Evolutionary conservation across 2,329 filamentous ascomycete species (phyloP), one percentile per base, ranked within the genome.

Genomic region (Thyridium curvatum): DNA sequence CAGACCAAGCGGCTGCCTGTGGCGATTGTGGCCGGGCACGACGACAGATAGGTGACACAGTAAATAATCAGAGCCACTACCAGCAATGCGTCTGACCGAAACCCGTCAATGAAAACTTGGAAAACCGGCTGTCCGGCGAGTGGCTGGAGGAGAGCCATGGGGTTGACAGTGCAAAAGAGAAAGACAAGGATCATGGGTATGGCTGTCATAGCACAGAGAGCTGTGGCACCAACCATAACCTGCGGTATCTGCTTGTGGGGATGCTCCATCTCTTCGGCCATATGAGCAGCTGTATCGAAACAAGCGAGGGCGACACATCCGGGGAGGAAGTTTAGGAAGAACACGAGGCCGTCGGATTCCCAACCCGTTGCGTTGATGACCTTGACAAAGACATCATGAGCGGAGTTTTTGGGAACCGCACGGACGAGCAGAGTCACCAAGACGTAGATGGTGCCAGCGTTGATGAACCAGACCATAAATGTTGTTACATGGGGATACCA

Each of bases 161-260:
- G 7, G 31, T 42, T 32, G 7, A 31, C 34, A 37, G 39, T 42
- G 41, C 37, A 36, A n/a, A 42, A 42, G 30, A 39, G 33, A 18
- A 21, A 37, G 30, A 39, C 37, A 2, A 42, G n/a, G 17, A 39
- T 39, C 30, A 39, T 39, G 15, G 30, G 29, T 3, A 39, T 4
- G 8, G 33, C 37, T 8, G 14, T 18, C 12, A 42, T 4, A 1
- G 16, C 16, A 16, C 41, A 33, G 12, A 26, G 10, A 1, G 34
- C 3, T 3, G 30, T 37, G 15, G 30, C 34, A 12, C 15, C n/a
- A 4, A 37, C 13, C 37, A 42, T 37, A 12, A 42, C 34, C 18
- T 33, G 34, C 3, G 41, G 41, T 4, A 42, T 8, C 8, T 37
- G 7, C 28, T 30, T 12, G 12, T 4, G 1, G 39, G 39, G n/a